Conservation (phyloP, 129 eudicot species). For the Ambrosia artemisiifolia region DNA sequence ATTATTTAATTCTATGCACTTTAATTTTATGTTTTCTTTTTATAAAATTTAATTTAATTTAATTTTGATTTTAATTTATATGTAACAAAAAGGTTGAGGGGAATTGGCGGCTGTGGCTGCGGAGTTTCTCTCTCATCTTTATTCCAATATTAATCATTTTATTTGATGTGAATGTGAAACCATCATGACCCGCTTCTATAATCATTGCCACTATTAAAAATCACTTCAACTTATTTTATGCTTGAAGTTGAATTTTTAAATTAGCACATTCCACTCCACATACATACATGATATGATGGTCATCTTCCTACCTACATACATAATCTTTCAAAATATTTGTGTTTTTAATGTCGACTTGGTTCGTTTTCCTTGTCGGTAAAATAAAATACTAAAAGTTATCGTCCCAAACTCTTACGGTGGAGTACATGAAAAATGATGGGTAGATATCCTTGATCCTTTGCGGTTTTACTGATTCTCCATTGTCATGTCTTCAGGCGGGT, state of each 20-base stretch:
- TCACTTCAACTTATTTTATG: slow-evolving; percentile 16
- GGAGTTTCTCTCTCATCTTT: slow-evolving; percentile 40
- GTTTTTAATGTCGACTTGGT: not conserved
- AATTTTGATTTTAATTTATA: not conserved
- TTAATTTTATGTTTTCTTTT: not conserved
- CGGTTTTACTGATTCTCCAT: no score
- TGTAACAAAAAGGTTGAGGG: slow-evolving; percentile 5
- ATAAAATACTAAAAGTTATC: no score
- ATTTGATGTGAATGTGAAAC: slow-evolving; percentile 30
- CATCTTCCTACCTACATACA: slow-evolving; percentile 2
- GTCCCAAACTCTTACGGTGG: no score
- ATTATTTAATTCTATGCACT: slow-evolving; percentile 19
- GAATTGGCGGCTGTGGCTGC: slow-evolving; percentile 48
- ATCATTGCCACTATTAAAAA: slow-evolving; percentile 28
- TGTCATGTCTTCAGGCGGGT: no score
- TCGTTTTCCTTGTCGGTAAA: not conserved
- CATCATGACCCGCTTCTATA: slow-evolving; percentile 30
- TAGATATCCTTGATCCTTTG: no score
- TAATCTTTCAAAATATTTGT: not conserved
- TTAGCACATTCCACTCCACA: not conserved
- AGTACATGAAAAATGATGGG: no score
- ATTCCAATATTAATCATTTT: slow-evolving; percentile 29
- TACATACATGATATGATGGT: not conserved
- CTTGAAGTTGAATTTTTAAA: not conserved
- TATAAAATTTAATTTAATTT: not conserved